These are phyloP conservation scores for Yarrowia keelungensis DNA, from an alignment of 805 yeast genomes.

Conservation along the genomic window DNA sequence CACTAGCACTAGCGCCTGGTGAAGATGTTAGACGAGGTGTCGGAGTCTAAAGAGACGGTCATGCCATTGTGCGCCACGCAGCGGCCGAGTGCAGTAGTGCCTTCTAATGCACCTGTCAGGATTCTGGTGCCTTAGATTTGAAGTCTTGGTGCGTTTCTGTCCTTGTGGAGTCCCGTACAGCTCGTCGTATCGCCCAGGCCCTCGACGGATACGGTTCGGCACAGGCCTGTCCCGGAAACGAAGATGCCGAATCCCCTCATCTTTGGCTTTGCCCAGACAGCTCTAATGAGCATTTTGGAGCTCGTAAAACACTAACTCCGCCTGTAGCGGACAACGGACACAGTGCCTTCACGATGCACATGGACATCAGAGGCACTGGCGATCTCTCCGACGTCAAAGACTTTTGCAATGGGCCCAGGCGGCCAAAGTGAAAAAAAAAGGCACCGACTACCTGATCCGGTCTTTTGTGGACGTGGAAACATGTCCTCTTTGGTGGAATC, in stretches of 20 bases:
- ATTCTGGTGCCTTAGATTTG: background rate
- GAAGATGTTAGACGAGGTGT: background rate
- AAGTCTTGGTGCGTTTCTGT: background rate
- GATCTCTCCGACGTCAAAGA: background rate
- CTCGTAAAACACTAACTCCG: background rate
- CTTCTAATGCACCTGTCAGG: constrained; percentile 1
- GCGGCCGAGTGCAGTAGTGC: constrained; percentile 6
- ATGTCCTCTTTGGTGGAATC: too few species aligned
- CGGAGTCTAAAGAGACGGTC: background rate
- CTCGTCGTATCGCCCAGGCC: too few species aligned
- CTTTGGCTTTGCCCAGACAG: background rate
- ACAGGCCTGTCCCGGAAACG: background rate
- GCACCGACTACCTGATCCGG: too few species aligned
- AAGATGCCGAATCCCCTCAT: background rate
- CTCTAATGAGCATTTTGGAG: background rate
- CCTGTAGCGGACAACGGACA: background rate
- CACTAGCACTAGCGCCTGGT: background rate
- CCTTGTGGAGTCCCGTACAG: too few species aligned
- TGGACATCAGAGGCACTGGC: background rate
- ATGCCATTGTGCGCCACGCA: background rate
- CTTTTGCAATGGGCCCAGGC: too few species aligned
- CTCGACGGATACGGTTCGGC: background rate
- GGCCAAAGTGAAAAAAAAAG: too few species aligned
- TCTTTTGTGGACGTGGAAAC: too few species aligned
- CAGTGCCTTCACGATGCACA: background rate